These are phyloP conservation scores for Martiniozyma abietophila DNA, from an alignment of 805 yeast species.

Conservation along the genomic window DNA sequence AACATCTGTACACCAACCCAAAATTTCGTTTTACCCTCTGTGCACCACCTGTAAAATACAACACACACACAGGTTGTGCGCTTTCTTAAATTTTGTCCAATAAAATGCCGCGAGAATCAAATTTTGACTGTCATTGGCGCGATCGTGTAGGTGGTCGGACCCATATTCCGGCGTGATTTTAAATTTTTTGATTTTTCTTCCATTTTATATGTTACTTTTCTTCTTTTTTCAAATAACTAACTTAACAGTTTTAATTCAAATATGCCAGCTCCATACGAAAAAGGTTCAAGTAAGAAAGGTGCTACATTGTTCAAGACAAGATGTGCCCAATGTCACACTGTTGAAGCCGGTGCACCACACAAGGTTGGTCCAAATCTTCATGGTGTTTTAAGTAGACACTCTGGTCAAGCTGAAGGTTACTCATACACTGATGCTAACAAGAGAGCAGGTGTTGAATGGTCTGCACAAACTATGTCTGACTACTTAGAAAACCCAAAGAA, in stretches of 20 bases:
- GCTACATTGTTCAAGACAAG: constrained; percentile 97
- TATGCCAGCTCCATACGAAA: constrained; percentile 36
- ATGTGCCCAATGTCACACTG: constrained; percentile 98
- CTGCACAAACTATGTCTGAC: constrained; percentile 79
- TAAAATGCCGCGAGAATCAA: too few species aligned
- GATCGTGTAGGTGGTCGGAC: too few species aligned
- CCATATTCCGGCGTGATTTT: not conserved
- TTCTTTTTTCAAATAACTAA: not conserved
- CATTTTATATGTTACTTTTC: constrained; percentile 1
- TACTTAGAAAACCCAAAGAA: constrained; percentile 99
- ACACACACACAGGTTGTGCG: too few species aligned
- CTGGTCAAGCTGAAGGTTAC: constrained; percentile 89
- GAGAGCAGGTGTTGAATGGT: constrained; percentile 88
- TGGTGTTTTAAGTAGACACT: constrained; percentile 86
- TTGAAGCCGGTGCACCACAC: constrained; percentile 92
- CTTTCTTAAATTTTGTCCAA: too few species aligned
- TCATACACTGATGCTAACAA: constrained; percentile 98
- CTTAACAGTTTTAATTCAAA: constrained; percentile 7
- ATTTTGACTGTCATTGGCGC: too few species aligned
- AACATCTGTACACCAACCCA: too few species aligned
- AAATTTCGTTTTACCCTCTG: too few species aligned
- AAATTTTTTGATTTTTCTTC: not conserved
- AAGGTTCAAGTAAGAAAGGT: constrained; percentile 81
- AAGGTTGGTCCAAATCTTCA: constrained; percentile 98
- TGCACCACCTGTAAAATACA: too few species aligned